A percentile compares a stretch with the other conserved stretches of the same genome.
Conservation (phyloP, 1,284 basidiomycete species). For the Cystobasidium pallidum region DNA sequence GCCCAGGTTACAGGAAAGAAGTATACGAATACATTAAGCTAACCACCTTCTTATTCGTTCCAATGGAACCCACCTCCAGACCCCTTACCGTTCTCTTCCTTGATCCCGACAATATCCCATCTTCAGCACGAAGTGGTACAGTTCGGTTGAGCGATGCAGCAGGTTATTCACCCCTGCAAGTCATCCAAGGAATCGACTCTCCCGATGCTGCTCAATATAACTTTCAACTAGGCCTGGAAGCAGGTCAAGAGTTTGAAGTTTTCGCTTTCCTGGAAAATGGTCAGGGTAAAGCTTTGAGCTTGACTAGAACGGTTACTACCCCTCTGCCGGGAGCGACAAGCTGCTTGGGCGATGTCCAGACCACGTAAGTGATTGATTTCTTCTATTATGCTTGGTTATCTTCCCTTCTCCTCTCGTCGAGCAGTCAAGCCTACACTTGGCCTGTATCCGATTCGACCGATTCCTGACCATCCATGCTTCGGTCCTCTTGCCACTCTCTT, state of each 20-base stretch:
- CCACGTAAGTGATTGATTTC: conserved; percentile 33
- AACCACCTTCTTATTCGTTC: too few species aligned
- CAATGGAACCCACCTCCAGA: too few species aligned
- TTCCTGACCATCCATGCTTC: neutral
- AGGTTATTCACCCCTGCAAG: conserved; percentile 44
- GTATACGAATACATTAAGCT: too few species aligned
- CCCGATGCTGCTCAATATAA: conserved; percentile 45
- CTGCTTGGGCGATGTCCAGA: conserved; percentile 40
- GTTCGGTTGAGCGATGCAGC: conserved; percentile 42
- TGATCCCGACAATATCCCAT: conserved; percentile 40
- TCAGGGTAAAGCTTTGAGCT: conserved; percentile 49
- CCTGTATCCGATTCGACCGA: neutral
- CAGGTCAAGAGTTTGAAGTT: conserved; percentile 47
- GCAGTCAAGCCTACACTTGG: too few species aligned
- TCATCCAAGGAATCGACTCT: conserved; percentile 47
- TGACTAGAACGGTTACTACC: conserved; percentile 48
- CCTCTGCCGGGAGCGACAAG: conserved; percentile 43
- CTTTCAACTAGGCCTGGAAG: conserved; percentile 44
- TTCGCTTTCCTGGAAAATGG: conserved; percentile 50
- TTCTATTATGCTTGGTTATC: too few species aligned
- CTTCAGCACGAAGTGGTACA: conserved; percentile 35
- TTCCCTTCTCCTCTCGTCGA: neutral
- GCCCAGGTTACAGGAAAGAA: too few species aligned
- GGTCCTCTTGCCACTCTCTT: too few species aligned
- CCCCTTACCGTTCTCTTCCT: conserved; percentile 49